Evolutionary conservation across 768 basidiomycete genomes (phyloP), one percentile per base, ranked within the genome.

Genomic region (Bullera alba): DNA sequence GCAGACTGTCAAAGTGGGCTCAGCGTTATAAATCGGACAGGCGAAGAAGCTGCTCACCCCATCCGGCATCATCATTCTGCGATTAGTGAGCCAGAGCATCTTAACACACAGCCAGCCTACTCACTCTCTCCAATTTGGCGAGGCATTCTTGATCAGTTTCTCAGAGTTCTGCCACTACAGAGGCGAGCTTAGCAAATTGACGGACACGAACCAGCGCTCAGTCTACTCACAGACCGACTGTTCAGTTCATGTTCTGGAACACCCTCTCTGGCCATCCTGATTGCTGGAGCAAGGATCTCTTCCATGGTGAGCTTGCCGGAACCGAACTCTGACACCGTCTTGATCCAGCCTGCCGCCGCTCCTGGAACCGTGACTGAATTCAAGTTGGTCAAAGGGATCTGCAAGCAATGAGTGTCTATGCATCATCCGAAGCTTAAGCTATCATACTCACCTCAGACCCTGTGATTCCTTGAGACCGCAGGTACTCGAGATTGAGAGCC

Each of bases 321-420:
- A 16, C 93, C 93, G 47, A 95, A 82, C 32, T 76, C 75, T 53
- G 86, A 80, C 28, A 96, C 77, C 0, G 90, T 86, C 70, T 96
- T 95, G 16, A 87, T 77, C 92, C 93, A 97, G 15, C 90, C 90
- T 28, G 90, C 87, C 2, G 92, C 87, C n/a, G 87, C 85, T 44
- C 93, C 91, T 80, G 65, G 60, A 23, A 75, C 65, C 21, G 65
- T 72, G n/a, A 90, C 87, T n/a, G 85, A 78, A 68, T 95, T 95
- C 34, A 93, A 75, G 70, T 93, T 83, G 5, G 79, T 82, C 12
- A 80, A 73, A 2, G 91, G 89, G 56, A 99, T 91, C 29, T 78
- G 72, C 17, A 29, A 28, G n/a, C 42, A 50, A 46, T 42, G 16
- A 29, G 30, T 51, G 17, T 15, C 21, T 17, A n/a, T n/a, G n/a